Conservation (phyloP, 306 rosid species). For the Lablab purpureus region DNA sequence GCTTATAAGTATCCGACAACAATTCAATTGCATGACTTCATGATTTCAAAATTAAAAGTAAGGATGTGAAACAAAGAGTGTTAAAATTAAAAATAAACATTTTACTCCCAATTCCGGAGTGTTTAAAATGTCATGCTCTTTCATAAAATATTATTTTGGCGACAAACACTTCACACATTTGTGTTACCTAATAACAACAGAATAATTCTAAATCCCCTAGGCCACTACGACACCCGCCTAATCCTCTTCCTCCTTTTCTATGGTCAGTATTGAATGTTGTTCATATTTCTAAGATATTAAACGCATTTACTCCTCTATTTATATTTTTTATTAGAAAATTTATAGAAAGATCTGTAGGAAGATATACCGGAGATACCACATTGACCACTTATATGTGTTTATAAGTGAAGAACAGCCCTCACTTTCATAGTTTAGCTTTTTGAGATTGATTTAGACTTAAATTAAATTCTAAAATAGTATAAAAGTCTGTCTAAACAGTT, state of each 20-base stretch:
- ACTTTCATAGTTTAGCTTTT: not conserved
- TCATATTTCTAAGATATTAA: not conserved
- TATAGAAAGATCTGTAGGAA: not conserved
- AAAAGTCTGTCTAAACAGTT: not conserved
- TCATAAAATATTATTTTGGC: not conserved
- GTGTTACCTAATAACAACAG: not conserved
- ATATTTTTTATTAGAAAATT: not conserved
- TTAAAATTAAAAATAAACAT: conserved; percentile 10
- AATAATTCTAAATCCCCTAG: no score
- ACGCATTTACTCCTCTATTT: not conserved
- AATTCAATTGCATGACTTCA: conserved; percentile 25
- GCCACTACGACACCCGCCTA: not conserved
- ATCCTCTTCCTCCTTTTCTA: not conserved
- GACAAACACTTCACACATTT: not conserved
- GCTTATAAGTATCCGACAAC: conserved; percentile 68
- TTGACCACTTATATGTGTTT: not conserved
- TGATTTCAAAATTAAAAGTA: conserved; percentile 42
- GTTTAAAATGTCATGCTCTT: not conserved
- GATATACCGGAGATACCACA: not conserved
- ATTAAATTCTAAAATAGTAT: not conserved
- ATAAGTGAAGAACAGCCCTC: not conserved
- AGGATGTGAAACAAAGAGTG: conserved; percentile 35
- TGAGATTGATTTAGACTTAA: not conserved
- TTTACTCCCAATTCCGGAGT: conserved; percentile 14
- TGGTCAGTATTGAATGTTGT: not conserved